Evolutionary conservation across 2,329 filamentous ascomycete species (phyloP).

Genomic region (Colletotrichum acutatum): DNA sequence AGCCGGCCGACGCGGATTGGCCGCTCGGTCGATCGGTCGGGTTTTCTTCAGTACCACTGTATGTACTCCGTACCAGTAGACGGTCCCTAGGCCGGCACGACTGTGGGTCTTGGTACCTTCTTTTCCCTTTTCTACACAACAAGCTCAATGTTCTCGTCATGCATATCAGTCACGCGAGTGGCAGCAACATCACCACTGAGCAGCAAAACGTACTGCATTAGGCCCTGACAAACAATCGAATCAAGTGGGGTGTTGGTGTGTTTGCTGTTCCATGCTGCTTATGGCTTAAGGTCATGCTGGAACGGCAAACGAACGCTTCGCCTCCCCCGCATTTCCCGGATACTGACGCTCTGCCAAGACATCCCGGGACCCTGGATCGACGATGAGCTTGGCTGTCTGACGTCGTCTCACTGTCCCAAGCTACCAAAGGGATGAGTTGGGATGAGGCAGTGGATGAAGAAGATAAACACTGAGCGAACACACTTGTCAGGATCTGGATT

Average conservation of each 20-base stretch:
- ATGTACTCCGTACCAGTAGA: too few species aligned
- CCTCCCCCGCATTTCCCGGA: slow-evolving; percentile 7
- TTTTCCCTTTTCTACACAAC: too few species aligned
- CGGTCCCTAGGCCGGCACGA: not conserved
- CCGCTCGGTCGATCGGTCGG: slow-evolving; percentile 6
- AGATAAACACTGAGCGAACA: not conserved
- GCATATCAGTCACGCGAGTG: not conserved
- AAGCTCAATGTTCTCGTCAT: slow-evolving; percentile 2
- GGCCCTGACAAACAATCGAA: not conserved
- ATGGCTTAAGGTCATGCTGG: not conserved
- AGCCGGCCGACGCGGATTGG: slow-evolving; percentile 3
- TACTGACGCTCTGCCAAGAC: not conserved
- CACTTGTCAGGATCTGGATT: too few species aligned
- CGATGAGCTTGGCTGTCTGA: slow-evolving; percentile 16
- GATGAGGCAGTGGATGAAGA: slow-evolving; percentile 7
- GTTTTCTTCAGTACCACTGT: slow-evolving; percentile 16
- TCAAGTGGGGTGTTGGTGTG: not conserved
- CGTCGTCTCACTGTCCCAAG: slow-evolving; percentile 10
- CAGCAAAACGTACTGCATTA: not conserved
- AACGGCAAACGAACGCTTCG: not conserved
- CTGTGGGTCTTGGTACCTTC: not conserved
- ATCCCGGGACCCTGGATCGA: slow-evolving; percentile 15
- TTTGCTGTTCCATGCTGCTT: not conserved
- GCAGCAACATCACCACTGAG: not conserved
- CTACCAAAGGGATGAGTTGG: not conserved